Base-by-base conservation (phyloP, 345 rosid genomes). In the Camelina sativa region DNA sequence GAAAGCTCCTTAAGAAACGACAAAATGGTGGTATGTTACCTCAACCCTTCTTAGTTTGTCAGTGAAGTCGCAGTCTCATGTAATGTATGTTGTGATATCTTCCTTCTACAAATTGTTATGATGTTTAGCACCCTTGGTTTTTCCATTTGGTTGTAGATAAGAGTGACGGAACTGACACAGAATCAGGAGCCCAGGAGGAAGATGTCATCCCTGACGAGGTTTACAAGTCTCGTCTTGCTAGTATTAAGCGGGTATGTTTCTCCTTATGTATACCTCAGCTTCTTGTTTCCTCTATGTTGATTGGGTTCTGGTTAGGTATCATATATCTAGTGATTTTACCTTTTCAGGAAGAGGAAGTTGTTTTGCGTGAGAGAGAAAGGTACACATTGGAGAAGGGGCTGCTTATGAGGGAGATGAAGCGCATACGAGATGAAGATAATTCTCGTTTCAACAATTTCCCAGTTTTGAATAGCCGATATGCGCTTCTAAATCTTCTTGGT, bases 351-450 rank as follows among this genome's bases (percentile, higher is more conserved):
- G 99, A 96, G 76, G 99, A 96, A 80, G 76, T 47, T 72, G 57
- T 92, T 66, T 76, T 92, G 80, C 97, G 98, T 62, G 99, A 96
- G 88, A 92, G 98, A 79, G 99, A 96, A 74, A 94, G 97, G 57
- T 92, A 89, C 79, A 97, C 89, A 77, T 82, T 92, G 65, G 99
- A 96, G 80, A 96, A 91, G 86, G 99, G 96, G 56, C 85, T 91
- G 79, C 97, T 96, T 44, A 92, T 96, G 75, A 89, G 96, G 74
- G 99, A 96, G 83, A 91, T 96, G 97, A 96, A 96, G 80, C 90
- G 98, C 60, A 87, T 96, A 75, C 81, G 98, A 61, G 99, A 96
- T 80, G 98, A 96, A 84, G 99, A 96, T 84, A 94, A 98, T 58
- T 96, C 98, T 63, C 98, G 96, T 65, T 96, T 96, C 83, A 96